Base-by-base conservation (phyloP, 225 moss, liverwort and hornwort genomes). In the Physcomitrellopsis africana region DNA sequence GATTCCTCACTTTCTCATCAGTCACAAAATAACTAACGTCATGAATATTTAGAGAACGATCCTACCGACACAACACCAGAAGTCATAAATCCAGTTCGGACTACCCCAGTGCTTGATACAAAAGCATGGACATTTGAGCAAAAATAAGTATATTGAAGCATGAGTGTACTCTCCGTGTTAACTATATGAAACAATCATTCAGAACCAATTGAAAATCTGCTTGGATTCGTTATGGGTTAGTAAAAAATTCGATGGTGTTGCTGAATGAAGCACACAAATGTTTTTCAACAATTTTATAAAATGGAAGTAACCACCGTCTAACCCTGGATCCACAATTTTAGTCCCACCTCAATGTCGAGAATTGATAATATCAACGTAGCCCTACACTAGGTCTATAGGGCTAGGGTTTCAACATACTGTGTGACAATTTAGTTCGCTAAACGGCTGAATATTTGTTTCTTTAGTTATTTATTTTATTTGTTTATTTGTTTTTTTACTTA, bases 1-100 rank as follows among this genome's bases (percentile, higher is more conserved):
- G 48, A 20, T 73, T 37, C 14, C 56, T 68, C 61, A 58, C 17
- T 19, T 20, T 52, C 29, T 70, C 64, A 82, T 56, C 23, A 80
- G 46, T 37, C 42, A 65, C 14, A 59, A 0, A 64, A 58, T 20
- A 0, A 18, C 15, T 15, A 32, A 32, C 11, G 37, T 45, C 32
- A 29, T 11, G 17, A 46, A 10, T 23, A 24, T 18, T 22, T 15
- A 70, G 15, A 64, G 63, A 7, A 52, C n/a, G 43, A 46, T 9
- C 12, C 15, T 37, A 66, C 19, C 11, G 3, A 43, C 14, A 67
- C 10, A 48, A 48, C 1, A 64, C 58, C 32, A 15, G 45, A 27
- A 65, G 16, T 22, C 52, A 51, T 10, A 68, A 41, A 18, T 48
- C 8, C 41, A 56, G 63, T 44, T n/a, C 22, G 48, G 0, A 9